These are phyloP conservation scores for Euphorbia schlechtendalii DNA, from an alignment of 441 rosid genomes.

Conservation along the genomic window DNA sequence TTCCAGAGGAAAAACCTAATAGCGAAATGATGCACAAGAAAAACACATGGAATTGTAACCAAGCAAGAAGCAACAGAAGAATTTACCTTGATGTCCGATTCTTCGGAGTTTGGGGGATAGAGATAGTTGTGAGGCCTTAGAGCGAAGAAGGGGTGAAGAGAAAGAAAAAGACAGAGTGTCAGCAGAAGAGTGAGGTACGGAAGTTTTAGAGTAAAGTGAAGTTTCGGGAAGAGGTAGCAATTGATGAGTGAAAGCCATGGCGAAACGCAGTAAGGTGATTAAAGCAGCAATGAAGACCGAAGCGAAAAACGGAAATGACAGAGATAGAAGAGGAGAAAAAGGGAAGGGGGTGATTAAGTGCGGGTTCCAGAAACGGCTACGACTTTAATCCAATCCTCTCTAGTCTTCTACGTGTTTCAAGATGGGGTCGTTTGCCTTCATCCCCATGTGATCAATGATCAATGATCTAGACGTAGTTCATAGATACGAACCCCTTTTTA, in stretches of 20 bases:
- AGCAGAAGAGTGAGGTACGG: constrained; percentile 16
- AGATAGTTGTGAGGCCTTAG: constrained; percentile 32
- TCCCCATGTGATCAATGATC: no score
- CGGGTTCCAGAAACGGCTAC: constrained; percentile 3
- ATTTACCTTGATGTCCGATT: constrained; percentile 33
- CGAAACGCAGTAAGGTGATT: background rate
- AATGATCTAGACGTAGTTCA: no score
- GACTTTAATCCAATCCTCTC: background rate
- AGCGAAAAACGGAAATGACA: background rate
- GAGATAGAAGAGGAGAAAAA: background rate
- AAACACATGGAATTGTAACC: background rate
- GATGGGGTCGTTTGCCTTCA: background rate
- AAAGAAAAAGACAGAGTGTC: constrained; percentile 20
- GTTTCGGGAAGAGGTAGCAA: constrained; percentile 41
- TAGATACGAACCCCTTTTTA: no score
- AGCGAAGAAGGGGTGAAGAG: constrained; percentile 20
- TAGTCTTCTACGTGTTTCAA: constrained; percentile 12
- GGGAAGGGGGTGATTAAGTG: background rate
- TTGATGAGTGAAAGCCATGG: constrained; percentile 60
- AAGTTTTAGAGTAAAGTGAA: constrained; percentile 21
- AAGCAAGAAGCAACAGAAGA: background rate
- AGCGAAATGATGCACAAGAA: background rate
- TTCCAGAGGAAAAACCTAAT: background rate
- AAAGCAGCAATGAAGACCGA: background rate
- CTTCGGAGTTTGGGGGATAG: constrained; percentile 1